Conservation (phyloP, 352 stramenopile genomes). For the Globisporangium rhizosaccharum region DNA sequence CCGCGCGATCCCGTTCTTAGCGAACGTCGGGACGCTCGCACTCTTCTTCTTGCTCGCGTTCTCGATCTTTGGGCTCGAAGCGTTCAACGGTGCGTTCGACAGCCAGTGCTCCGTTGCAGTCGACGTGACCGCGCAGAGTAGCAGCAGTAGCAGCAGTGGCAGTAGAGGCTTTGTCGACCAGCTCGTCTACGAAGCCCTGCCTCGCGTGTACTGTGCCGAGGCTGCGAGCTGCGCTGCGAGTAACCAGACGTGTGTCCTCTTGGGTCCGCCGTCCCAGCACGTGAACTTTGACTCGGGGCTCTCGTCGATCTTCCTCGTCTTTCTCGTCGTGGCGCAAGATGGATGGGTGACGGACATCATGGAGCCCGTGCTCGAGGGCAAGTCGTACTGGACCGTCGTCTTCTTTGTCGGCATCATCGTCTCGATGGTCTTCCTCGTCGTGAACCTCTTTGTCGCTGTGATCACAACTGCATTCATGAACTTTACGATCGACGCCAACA, state of each 20-base stretch:
- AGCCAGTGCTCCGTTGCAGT: constrained; percentile 34
- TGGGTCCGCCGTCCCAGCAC: constrained; percentile 33
- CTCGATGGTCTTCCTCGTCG: constrained; percentile 76
- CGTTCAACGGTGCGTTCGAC: constrained; percentile 48
- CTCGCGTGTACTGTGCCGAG: constrained; percentile 42
- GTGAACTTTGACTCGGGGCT: constrained; percentile 75
- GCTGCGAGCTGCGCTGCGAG: constrained; percentile 34
- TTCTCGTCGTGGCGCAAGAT: constrained; percentile 73
- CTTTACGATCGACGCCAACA: constrained; percentile 50
- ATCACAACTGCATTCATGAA: constrained; percentile 86
- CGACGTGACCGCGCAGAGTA: background rate
- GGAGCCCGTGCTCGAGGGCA: constrained; percentile 63
- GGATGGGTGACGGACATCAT: constrained; percentile 79
- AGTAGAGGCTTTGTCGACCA: background rate
- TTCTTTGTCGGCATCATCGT: constrained; percentile 74
- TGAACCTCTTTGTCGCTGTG: constrained; percentile 79
- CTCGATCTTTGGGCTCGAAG: constrained; percentile 72
- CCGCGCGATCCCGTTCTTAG: constrained; percentile 64
- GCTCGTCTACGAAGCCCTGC: constrained; percentile 28
- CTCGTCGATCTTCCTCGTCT: constrained; percentile 68
- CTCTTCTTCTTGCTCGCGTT: constrained; percentile 76
- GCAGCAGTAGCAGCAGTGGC: background rate
- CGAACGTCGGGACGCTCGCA: constrained; percentile 65
- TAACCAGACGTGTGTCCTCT: constrained; percentile 26
- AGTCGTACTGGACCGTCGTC: constrained; percentile 39